Conservation (phyloP, 495 filamentous ascomycete genomes). For the Ramalina intermedia region DNA sequence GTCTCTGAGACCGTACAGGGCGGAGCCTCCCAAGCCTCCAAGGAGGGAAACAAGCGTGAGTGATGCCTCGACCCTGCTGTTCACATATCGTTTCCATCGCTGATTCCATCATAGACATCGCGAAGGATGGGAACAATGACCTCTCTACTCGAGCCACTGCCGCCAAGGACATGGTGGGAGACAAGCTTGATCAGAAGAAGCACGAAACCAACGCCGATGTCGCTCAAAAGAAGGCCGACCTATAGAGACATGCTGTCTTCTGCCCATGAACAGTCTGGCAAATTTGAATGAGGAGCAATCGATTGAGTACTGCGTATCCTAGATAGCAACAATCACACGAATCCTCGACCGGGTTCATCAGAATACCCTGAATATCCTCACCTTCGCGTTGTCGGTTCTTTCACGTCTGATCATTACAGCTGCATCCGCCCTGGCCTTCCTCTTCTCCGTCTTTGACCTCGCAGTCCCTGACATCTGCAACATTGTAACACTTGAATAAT, state of each 20-base stretch:
- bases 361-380: background rate
- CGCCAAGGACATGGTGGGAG: constrained; percentile 38
- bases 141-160: constrained; percentile 36
- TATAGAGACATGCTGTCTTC: background rate
- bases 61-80: background rate
- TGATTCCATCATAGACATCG: constrained; percentile 23
- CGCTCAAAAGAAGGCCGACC: background rate
- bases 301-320: too few relatives aligned
- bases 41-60: constrained; percentile 47
- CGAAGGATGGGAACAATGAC: constrained; percentile 37
- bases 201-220: constrained; percentile 18
- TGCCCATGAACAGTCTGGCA: too few relatives aligned
- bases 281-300: too few relatives aligned
- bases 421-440: constrained; percentile 3
- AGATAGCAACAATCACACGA: too few relatives aligned
- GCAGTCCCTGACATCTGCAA: constrained; percentile 1
- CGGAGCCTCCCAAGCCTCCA: constrained; percentile 30
- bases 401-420: background rate
- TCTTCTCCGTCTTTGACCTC: background rate
- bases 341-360: too few relatives aligned
- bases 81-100: background rate
- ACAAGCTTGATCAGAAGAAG: constrained; percentile 43
- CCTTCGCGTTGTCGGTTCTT: background rate
- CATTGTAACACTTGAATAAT: background rate
- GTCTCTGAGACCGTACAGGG: constrained; percentile 45